Percentiles rank a stretch among this genome's conserved stretches.
phyloP scores from a whole-genome alignment of 73 alveolate species.

The Paramecium pentaurelia region DNA sequence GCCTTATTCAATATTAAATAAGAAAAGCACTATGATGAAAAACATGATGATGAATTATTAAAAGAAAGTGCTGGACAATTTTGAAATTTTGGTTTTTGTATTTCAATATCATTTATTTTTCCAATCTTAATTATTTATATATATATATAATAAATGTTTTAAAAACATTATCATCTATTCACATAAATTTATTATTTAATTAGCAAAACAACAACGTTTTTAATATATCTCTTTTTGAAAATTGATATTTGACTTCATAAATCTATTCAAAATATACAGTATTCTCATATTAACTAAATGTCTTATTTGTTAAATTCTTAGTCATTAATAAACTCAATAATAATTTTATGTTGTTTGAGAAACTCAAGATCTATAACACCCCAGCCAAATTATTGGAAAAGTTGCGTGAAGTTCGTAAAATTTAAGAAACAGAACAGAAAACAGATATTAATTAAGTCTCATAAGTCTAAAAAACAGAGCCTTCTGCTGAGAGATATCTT shows the following conservation, averaged over 20 bases:
- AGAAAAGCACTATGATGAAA: neutral
- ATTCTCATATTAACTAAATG: neutral
- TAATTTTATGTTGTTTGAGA: conserved; percentile 24
- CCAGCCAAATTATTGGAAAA: conserved; percentile 21
- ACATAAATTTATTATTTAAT: too few relatives aligned
- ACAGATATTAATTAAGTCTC: neutral
- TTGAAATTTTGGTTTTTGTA: neutral
- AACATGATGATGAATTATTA: neutral
- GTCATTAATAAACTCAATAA: neutral
- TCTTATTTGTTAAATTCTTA: neutral
- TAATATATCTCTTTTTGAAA: neutral
- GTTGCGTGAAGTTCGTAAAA: neutral
- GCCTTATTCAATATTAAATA: neutral
- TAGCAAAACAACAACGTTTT: neutral
- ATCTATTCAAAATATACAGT: neutral
- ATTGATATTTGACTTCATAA: neutral
- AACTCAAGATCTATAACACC: conserved; percentile 31
- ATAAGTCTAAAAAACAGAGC: neutral
- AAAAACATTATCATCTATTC: neutral
- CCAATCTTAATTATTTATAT: neutral
- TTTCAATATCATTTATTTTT: neutral
- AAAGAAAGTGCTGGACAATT: neutral
- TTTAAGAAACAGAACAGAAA: neutral
- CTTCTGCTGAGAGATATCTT: neutral
- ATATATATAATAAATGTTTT: too few relatives aligned